Conservation (phyloP, 352 stramenopile species). For the Globisporangium mamillatum region DNA sequence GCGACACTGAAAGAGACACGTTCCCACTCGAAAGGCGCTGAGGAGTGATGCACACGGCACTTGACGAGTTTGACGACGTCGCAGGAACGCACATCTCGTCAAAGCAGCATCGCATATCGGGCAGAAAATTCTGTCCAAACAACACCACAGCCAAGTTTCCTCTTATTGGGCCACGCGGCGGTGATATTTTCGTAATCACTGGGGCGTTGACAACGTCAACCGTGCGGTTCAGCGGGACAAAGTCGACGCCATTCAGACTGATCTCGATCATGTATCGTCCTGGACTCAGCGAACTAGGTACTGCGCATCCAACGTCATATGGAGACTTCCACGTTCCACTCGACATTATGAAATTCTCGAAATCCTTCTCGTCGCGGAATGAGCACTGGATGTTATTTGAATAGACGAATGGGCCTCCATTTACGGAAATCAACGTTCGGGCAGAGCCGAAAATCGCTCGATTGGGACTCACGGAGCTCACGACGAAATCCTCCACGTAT, state of each 20-base stretch:
- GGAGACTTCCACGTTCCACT: slow-evolving; percentile 28
- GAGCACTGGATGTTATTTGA: slow-evolving; percentile 18
- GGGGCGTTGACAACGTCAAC: slow-evolving; percentile 25
- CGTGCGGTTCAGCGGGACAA: slow-evolving; percentile 6
- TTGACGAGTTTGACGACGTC: slow-evolving; percentile 18
- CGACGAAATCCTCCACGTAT: slow-evolving; percentile 23
- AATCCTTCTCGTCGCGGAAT: slow-evolving; percentile 13
- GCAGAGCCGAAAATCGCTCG: slow-evolving; percentile 16
- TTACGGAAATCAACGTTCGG: slow-evolving; percentile 18
- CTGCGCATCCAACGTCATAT: slow-evolving; percentile 24
- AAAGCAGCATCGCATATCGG: slow-evolving; percentile 48
- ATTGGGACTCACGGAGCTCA: slow-evolving; percentile 24
- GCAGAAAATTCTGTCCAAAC: slow-evolving; percentile 20
- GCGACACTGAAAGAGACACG: slow-evolving; percentile 19
- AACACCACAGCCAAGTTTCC: slow-evolving; percentile 31
- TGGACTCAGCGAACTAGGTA: slow-evolving; percentile 6
- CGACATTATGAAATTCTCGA: slow-evolving; percentile 5
- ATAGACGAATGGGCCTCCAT: slow-evolving; percentile 27
- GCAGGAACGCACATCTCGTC: slow-evolving; percentile 28
- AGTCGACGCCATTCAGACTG: slow-evolving; percentile 25
- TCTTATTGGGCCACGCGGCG: slow-evolving; percentile 17
- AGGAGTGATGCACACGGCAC: slow-evolving; percentile 23
- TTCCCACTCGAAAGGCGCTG: slow-evolving; percentile 12
- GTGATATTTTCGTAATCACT: slow-evolving; percentile 20
- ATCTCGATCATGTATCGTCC: slow-evolving; percentile 28